phyloP scores from a whole-genome alignment of 2,329 filamentous ascomycete genomes.

The Penicillium oxalicum region DNA sequence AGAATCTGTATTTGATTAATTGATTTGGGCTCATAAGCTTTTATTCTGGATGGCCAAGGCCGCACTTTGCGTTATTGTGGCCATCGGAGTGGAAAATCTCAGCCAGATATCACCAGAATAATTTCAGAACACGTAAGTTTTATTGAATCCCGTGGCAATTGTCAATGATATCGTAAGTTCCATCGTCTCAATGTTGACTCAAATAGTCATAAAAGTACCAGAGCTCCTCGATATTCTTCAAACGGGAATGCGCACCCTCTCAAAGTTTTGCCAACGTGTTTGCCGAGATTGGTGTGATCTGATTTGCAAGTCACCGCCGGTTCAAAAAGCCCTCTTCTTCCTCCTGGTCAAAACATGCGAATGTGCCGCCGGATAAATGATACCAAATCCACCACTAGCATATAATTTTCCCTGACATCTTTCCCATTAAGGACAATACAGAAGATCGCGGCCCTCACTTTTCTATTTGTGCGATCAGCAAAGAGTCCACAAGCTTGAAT shows the following conservation, averaged over 20 bases:
- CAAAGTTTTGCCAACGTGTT: slow-evolving; percentile 6
- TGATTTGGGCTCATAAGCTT: too few species aligned
- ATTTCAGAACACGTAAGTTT: too few species aligned
- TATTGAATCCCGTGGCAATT: too few species aligned
- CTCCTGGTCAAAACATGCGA: slow-evolving; percentile 2
- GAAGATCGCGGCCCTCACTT: too few species aligned
- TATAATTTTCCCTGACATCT: background rate
- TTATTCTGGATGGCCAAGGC: too few species aligned
- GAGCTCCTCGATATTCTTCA: slow-evolving; percentile 8
- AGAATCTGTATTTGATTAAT: too few species aligned
- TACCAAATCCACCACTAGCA: slow-evolving; percentile 1
- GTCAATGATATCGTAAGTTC: background rate
- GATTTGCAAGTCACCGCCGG: slow-evolving; percentile 3
- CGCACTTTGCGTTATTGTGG: too few species aligned
- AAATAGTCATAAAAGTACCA: background rate
- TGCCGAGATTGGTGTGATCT: slow-evolving; percentile 4
- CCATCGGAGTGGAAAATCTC: too few species aligned
- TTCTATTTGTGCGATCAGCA: too few species aligned
- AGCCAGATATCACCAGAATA: too few species aligned
- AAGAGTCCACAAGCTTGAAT: too few species aligned
- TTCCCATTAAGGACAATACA: too few species aligned
- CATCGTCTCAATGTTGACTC: background rate
- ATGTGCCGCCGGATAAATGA: background rate
- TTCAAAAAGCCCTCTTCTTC: slow-evolving; percentile 10
- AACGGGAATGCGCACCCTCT: slow-evolving; percentile 7